Conservation (phyloP, 2,329 filamentous ascomycete species). For the Pseudophaeomoniella oleicola region DNA sequence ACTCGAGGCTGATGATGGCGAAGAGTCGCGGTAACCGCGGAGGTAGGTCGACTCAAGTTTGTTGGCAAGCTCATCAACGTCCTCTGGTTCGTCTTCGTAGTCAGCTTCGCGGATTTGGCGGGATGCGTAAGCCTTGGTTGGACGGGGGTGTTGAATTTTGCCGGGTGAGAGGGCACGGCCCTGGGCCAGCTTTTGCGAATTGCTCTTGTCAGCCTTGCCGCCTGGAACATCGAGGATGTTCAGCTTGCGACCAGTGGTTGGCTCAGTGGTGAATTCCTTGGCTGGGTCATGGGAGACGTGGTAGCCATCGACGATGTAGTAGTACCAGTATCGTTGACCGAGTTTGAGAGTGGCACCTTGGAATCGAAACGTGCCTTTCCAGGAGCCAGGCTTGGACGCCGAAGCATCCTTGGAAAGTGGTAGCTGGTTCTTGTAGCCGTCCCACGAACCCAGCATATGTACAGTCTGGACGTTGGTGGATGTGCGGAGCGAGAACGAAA, state of each 20-base stretch:
- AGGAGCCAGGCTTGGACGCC: slow-evolving; percentile 73
- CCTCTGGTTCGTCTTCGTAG: slow-evolving; percentile 52
- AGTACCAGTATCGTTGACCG: slow-evolving; percentile 98
- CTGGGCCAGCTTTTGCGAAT: slow-evolving; percentile 58
- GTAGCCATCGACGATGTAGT: slow-evolving; percentile 99
- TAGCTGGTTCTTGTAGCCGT: slow-evolving; percentile 89
- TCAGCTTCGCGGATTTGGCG: slow-evolving; percentile 72
- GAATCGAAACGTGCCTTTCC: slow-evolving; percentile 95
- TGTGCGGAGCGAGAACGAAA: slow-evolving; percentile 91
- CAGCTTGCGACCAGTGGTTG: slow-evolving; percentile 88
- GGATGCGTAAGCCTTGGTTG: slow-evolving; percentile 73
- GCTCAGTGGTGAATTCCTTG: slow-evolving; percentile 77
- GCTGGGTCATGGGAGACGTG: slow-evolving; percentile 94
- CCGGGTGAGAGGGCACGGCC: slow-evolving; percentile 78
- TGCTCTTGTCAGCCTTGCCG: slow-evolving; percentile 30
- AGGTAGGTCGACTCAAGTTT: slow-evolving; percentile 61
- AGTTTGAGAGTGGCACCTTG: slow-evolving; percentile 72
- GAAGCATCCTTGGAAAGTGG: slow-evolving; percentile 72
- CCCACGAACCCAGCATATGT: slow-evolving; percentile 95
- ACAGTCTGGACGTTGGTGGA: slow-evolving; percentile 95
- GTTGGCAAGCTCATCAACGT: slow-evolving; percentile 64
- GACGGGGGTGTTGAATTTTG: slow-evolving; percentile 83
- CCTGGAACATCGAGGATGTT: slow-evolving; percentile 92
- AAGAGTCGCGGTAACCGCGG: slow-evolving; percentile 48
- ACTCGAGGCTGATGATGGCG: slow-evolving; percentile 45